phyloP scores from a whole-genome alignment of 2,329 filamentous ascomycete species.

The Neopestalotiopsis rosae region DNA sequence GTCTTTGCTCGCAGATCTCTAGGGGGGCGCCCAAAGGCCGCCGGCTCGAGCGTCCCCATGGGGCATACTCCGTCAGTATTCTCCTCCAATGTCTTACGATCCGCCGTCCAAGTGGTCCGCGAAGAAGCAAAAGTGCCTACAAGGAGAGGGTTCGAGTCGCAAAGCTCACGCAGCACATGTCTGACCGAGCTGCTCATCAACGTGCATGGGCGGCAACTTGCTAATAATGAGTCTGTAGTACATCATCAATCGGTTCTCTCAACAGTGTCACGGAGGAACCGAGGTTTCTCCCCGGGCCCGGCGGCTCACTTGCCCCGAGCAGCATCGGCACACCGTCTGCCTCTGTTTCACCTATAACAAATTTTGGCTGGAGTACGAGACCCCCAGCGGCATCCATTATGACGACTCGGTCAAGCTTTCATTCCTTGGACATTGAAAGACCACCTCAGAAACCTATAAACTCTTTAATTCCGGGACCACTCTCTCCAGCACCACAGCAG shows the following conservation, averaged over 20 bases:
- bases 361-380: constrained; percentile 32
- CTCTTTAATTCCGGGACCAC: not conserved
- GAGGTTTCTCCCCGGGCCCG: not conserved
- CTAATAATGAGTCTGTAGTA: not conserved
- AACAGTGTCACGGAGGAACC: constrained; percentile 1
- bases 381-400: not conserved
- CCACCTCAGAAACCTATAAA: not conserved
- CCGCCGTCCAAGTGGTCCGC: not conserved
- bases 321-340: not conserved
- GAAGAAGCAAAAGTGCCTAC: too few relatives aligned
- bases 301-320: constrained; percentile 5
- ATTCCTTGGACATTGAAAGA: not conserved
- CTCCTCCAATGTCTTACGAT: not conserved
- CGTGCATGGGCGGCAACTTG: not conserved
- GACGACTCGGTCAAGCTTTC: not conserved
- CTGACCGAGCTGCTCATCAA: not conserved
- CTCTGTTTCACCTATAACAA: constrained; percentile 18
- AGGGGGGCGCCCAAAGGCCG: constrained; percentile 30
- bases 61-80: constrained; percentile 16
- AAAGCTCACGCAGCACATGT: not conserved
- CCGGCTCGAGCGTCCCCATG: constrained; percentile 29
- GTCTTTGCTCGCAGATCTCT: constrained; percentile 45
- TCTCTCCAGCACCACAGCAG: constrained; percentile 13
- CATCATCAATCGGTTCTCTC: constrained; percentile 6
- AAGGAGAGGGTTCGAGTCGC: too few relatives aligned